These are phyloP conservation scores for Scutellaria galericulata DNA, from an alignment of 257 asterid species.

Conservation along the genomic window DNA sequence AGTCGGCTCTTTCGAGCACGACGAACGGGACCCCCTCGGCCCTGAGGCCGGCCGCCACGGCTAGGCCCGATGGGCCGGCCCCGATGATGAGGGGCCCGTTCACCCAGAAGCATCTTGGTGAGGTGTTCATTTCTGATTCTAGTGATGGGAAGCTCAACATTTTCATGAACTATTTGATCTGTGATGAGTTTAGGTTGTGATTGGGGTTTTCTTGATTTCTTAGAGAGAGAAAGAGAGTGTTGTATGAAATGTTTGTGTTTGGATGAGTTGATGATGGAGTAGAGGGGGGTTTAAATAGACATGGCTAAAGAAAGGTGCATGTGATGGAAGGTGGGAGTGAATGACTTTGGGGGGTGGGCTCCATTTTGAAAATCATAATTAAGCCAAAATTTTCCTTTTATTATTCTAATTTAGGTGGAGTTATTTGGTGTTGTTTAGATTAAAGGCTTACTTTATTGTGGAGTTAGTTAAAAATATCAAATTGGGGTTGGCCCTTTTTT, in stretches of 20 bases:
- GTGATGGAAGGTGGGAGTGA: conserved; percentile 51
- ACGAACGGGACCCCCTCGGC: conserved; percentile 74
- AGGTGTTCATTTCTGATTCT: conserved; percentile 22
- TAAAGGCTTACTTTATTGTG: conserved; percentile 27
- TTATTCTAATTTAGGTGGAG: conserved; percentile 29
- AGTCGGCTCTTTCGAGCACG: conserved; percentile 70
- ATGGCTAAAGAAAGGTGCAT: conserved; percentile 41
- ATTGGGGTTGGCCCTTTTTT: conserved; percentile 31
- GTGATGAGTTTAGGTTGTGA: background rate
- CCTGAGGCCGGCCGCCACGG: conserved; percentile 77
- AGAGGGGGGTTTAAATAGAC: conserved; percentile 44
- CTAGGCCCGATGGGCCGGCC: conserved; percentile 84
- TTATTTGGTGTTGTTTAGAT: conserved; percentile 9
- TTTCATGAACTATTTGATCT: background rate
- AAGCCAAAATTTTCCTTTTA: conserved; percentile 37
- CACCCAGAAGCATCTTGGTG: conserved; percentile 62
- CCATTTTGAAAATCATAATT: conserved; percentile 49
- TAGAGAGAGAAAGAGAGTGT: background rate
- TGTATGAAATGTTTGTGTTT: conserved; percentile 5
- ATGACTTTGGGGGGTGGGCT: conserved; percentile 41
- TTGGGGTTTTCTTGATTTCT: background rate
- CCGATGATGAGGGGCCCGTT: conserved; percentile 73
- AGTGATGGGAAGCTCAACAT: conserved; percentile 44
- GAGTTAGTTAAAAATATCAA: conserved; percentile 28
- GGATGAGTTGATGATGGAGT: conserved; percentile 21